Conservation (phyloP, 2,329 filamentous ascomycete genomes). For the Berkeleyomyces basicola region DNA sequence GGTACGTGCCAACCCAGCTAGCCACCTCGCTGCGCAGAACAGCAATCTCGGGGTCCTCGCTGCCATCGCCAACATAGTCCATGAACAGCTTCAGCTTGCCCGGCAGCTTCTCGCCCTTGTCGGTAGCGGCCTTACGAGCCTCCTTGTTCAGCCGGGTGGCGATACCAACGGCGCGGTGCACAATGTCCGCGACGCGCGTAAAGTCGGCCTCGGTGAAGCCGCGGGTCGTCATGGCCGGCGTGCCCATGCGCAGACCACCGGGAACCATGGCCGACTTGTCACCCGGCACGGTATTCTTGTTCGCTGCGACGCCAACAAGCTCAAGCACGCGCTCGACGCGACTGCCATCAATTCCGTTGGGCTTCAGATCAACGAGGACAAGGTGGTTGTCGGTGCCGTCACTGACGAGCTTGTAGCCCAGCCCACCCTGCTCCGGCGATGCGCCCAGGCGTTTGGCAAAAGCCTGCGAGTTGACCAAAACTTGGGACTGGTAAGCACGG, state of each 20-base stretch:
- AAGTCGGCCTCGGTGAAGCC: constrained; percentile 88
- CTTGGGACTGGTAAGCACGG: constrained; percentile 78
- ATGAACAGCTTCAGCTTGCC: constrained; percentile 51
- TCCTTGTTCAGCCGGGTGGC: constrained; percentile 59
- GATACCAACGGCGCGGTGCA: constrained; percentile 68
- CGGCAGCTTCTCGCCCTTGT: constrained; percentile 48
- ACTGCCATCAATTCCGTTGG: constrained; percentile 71
- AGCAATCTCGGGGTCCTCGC: constrained; percentile 52
- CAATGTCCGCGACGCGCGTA: constrained; percentile 66
- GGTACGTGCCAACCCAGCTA: constrained; percentile 61
- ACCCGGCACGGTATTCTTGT: constrained; percentile 97
- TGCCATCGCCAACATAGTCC: constrained; percentile 50
- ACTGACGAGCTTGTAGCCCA: constrained; percentile 78
- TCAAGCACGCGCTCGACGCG: constrained; percentile 83
- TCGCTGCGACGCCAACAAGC: constrained; percentile 87
- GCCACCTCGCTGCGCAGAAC: constrained; percentile 59
- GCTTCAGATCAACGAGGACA: constrained; percentile 80
- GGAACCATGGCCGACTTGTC: constrained; percentile 88
- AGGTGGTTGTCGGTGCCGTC: constrained; percentile 97
- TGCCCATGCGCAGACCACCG: constrained; percentile 83
- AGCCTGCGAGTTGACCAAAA: constrained; percentile 79
- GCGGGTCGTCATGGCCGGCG: constrained; percentile 92
- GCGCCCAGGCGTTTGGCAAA: constrained; percentile 53
- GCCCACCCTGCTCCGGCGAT: constrained; percentile 54
- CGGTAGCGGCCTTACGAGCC: constrained; percentile 50